phyloP scores from a whole-genome alignment of 1,284 basidiomycete species.

The Lignosus rhinocerotis region DNA sequence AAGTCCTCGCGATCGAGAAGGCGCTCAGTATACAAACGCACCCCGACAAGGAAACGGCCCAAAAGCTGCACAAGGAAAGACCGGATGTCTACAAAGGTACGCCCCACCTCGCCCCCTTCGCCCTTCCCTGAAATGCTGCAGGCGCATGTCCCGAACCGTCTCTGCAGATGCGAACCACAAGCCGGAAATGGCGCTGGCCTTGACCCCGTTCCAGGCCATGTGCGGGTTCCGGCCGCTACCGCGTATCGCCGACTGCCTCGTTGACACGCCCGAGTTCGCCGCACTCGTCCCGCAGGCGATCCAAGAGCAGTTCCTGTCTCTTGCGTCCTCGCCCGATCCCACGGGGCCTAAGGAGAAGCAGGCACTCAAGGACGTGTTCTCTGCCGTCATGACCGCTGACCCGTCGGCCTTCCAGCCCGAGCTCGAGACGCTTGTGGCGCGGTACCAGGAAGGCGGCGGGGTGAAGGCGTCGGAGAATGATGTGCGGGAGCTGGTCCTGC shows the following conservation, averaged over 20 bases:
- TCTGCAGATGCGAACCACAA: slow-evolving; percentile 87
- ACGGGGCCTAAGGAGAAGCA: slow-evolving; percentile 54
- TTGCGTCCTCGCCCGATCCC: slow-evolving; percentile 42
- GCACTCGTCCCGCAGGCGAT: slow-evolving; percentile 65
- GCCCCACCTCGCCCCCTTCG: neutral
- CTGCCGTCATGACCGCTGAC: slow-evolving; percentile 79
- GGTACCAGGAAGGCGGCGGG: slow-evolving; percentile 54
- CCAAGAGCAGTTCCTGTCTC: slow-evolving; percentile 48
- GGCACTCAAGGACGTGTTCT: slow-evolving; percentile 75
- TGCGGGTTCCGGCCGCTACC: slow-evolving; percentile 88
- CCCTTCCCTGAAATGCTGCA: neutral
- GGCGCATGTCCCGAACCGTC: neutral
- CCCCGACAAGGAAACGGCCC: slow-evolving; percentile 89
- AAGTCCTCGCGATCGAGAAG: slow-evolving; percentile 91
- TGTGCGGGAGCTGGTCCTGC: slow-evolving; percentile 69
- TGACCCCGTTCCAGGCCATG: slow-evolving; percentile 89
- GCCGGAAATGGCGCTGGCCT: slow-evolving; percentile 97
- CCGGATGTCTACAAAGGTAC: slow-evolving; percentile 61
- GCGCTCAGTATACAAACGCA: slow-evolving; percentile 97
- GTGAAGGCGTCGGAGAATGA: slow-evolving; percentile 42
- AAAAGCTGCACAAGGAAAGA: slow-evolving; percentile 70
- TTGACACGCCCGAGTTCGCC: slow-evolving; percentile 77
- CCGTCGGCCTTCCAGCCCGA: slow-evolving; percentile 51
- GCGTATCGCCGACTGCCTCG: slow-evolving; percentile 70
- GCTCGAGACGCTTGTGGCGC: slow-evolving; percentile 58